These are phyloP conservation scores for Cytospora chrysosperma DNA, from an alignment of 2,329 filamentous ascomycete genomes.

Conservation along the genomic window DNA sequence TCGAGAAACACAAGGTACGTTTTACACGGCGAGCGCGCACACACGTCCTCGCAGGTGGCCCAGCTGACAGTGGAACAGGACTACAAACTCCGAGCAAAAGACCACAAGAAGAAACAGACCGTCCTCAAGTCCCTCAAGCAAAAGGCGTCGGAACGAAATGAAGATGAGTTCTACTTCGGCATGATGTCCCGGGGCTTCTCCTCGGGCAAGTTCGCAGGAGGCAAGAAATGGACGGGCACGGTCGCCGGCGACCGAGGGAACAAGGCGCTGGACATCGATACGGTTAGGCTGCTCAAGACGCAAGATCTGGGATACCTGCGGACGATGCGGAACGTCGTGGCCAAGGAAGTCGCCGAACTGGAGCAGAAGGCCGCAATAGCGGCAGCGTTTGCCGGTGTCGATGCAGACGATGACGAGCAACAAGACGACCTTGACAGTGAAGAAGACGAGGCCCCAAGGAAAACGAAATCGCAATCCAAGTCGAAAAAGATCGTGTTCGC, in stretches of 20 bases:
- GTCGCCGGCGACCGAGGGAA: conserved; percentile 60
- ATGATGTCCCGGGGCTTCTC: conserved; percentile 63
- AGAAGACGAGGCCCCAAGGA: conserved; percentile 27
- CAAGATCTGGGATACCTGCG: conserved; percentile 66
- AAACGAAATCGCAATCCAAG: conserved; percentile 23
- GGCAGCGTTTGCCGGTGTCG: conserved; percentile 32
- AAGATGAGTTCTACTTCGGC: conserved; percentile 72
- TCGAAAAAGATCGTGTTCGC: conserved; percentile 53
- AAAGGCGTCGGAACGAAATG: conserved; percentile 65
- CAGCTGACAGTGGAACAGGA: conserved; percentile 41
- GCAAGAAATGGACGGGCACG: conserved; percentile 55
- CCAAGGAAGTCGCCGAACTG: conserved; percentile 56
- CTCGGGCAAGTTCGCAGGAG: conserved; percentile 42
- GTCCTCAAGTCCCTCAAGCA: conserved; percentile 58
- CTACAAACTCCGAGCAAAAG: conserved; percentile 63
- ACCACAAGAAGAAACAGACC: conserved; percentile 65
- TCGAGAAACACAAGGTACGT: conserved; percentile 88
- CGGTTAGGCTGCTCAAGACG: conserved; percentile 64
- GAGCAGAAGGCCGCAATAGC: conserved; percentile 54
- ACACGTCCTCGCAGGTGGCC: background rate
- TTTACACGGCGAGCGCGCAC: background rate
- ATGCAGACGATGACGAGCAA: conserved; percentile 33
- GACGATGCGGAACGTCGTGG: conserved; percentile 58
- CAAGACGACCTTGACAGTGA: conserved; percentile 35
- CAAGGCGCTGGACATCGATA: conserved; percentile 53